Conservation (phyloP, 805 yeast species). For the Monosporozyma aerobia region DNA sequence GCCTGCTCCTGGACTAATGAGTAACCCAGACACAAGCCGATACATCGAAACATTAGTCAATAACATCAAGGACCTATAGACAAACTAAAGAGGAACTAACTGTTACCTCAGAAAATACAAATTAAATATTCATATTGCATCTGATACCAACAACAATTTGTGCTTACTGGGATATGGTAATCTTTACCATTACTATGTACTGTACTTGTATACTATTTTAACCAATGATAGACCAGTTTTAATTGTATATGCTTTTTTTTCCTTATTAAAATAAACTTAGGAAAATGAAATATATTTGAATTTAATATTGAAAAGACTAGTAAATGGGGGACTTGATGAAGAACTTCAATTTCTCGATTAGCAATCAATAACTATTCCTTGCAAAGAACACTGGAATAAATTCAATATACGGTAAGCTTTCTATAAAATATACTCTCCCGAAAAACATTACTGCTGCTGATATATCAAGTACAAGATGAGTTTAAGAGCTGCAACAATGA, state of each 20-base stretch:
- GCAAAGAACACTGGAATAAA: neutral
- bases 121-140: neutral
- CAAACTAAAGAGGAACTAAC: neutral
- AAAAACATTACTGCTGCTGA: neutral
- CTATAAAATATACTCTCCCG: neutral
- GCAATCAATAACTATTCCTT: neutral
- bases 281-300: neutral
- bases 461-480: constrained; percentile 12
- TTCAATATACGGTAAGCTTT: neutral
- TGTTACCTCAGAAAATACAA: neutral
- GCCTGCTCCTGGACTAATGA: neutral
- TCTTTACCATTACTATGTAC: neutral
- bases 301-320: neutral
- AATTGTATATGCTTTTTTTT: neutral
- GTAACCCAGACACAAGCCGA: constrained; percentile 9
- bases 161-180: neutral
- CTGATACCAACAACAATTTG: neutral
- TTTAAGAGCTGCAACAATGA: constrained; percentile 24
- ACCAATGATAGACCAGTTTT: neutral
- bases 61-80: constrained; percentile 2
- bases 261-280: neutral
- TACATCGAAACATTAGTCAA: constrained; percentile 7
- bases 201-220: neutral
- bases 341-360: neutral
- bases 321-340: neutral